Evolutionary conservation across 2,329 filamentous ascomycete species (phyloP).

Genomic region (Neofusicoccum sp.): DNA sequence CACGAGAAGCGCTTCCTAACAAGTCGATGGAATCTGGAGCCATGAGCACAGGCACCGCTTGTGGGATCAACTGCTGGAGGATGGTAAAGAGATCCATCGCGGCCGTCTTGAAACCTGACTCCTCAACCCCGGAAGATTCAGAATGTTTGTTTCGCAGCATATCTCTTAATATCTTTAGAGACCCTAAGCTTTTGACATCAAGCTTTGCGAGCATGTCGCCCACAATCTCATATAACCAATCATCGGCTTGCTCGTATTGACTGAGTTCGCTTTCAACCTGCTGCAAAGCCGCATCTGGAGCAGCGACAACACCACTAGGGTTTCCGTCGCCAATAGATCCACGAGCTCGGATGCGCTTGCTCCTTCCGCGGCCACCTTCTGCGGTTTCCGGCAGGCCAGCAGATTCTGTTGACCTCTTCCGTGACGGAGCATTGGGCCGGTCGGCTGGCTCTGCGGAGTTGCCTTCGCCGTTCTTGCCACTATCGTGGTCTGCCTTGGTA

Average conservation of each 20-base stretch:
- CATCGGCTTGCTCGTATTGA: constrained; percentile 57
- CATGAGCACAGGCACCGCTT: constrained; percentile 51
- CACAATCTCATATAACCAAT: constrained; percentile 59
- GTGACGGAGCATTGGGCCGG: constrained; percentile 44
- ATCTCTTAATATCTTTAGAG: constrained; percentile 42
- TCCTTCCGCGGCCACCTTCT: constrained; percentile 60
- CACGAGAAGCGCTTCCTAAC: constrained; percentile 51
- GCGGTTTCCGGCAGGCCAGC: constrained; percentile 60
- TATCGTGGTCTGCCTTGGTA: background rate
- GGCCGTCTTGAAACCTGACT: constrained; percentile 29
- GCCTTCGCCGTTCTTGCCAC: background rate
- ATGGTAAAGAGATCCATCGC: constrained; percentile 47
- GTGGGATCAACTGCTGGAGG: constrained; percentile 40
- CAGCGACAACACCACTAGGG: constrained; percentile 49
- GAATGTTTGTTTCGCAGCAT: constrained; percentile 29
- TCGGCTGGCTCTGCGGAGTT: constrained; percentile 28
- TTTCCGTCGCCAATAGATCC: constrained; percentile 56
- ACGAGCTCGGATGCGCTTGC: constrained; percentile 62
- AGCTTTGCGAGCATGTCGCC: constrained; percentile 56
- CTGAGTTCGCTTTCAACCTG: constrained; percentile 58
- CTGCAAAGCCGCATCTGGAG: constrained; percentile 55
- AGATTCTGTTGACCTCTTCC: constrained; percentile 64
- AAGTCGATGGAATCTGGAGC: constrained; percentile 53
- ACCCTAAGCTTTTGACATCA: constrained; percentile 49
- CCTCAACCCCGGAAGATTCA: background rate